Evolutionary conservation across 1,139 yeast genomes (phyloP).

Genomic region (Yamadazyma dushanensis): DNA sequence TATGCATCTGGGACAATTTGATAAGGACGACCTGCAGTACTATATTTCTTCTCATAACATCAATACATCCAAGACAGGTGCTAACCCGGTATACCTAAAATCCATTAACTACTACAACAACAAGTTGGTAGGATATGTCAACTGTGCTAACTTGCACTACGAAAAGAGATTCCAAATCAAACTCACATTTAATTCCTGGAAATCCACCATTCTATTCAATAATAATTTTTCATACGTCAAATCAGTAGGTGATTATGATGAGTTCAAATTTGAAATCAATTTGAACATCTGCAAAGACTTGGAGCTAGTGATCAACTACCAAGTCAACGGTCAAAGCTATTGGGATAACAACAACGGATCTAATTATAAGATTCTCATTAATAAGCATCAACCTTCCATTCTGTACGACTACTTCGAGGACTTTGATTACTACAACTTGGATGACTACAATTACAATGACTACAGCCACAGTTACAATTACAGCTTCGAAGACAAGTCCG

Average conservation of each 20-base stretch:
- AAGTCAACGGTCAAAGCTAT: conserved; percentile 20
- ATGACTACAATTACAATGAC: conserved; percentile 4
- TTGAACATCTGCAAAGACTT: conserved; percentile 24
- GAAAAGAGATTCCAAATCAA: conserved; percentile 38
- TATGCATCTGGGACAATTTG: neutral
- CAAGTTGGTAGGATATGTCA: conserved; percentile 30
- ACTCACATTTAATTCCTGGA: conserved; percentile 41
- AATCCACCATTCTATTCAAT: conserved; percentile 29
- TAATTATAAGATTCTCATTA: conserved; percentile 30
- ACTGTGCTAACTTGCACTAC: conserved; percentile 39
- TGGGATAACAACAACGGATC: conserved; percentile 38
- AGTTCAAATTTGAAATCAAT: conserved; percentile 38
- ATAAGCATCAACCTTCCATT: conserved; percentile 5
- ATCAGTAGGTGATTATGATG: conserved; percentile 33
- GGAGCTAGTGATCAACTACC: conserved; percentile 27
- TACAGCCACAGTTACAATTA: neutral
- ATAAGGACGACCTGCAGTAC: conserved; percentile 7
- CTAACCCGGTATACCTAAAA: conserved; percentile 10
- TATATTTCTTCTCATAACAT: conserved; percentile 12
- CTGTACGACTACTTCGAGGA: conserved; percentile 6
- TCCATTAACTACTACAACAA: conserved; percentile 16
- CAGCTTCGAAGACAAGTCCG: neutral
- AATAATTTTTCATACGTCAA: conserved; percentile 25
- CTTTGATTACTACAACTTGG: conserved; percentile 8
- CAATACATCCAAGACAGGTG: conserved; percentile 6